Percentiles rank a stretch among this genome's conserved stretches.
Evolutionary conservation across 495 filamentous ascomycete species (phyloP).

Genomic region (Bathelium albidoporum): DNA sequence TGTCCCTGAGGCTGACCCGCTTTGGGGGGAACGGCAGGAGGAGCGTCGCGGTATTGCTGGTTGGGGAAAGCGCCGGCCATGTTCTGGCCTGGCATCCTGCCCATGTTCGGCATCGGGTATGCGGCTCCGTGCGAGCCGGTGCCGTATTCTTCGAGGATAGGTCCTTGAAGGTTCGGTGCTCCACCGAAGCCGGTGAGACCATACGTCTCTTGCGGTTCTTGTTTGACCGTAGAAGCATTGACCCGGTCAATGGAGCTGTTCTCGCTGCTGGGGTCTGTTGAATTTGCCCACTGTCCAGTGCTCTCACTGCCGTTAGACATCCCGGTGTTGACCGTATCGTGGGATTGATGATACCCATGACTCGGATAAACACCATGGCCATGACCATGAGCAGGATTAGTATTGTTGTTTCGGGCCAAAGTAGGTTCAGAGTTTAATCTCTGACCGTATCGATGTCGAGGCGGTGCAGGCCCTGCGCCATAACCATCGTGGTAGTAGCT

Average conservation of each 20-base stretch:
- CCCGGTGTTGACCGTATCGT: slow-evolving; percentile 70
- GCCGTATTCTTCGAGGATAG: slow-evolving; percentile 32
- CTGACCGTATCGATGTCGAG: slow-evolving; percentile 19
- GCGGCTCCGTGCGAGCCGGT: slow-evolving; percentile 20
- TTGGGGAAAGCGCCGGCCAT: background rate
- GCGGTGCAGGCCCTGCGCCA: slow-evolving; percentile 2
- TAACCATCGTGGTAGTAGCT: slow-evolving; percentile 1
- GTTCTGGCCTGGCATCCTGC: slow-evolving; percentile 1
- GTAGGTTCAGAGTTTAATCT: slow-evolving; percentile 33
- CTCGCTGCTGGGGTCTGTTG: slow-evolving; percentile 80
- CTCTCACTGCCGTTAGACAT: slow-evolving; percentile 59
- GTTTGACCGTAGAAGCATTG: slow-evolving; percentile 33
- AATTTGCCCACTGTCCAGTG: slow-evolving; percentile 63
- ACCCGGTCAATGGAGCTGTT: slow-evolving; percentile 80
- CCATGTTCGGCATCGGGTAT: slow-evolving; percentile 2
- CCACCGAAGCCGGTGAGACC: slow-evolving; percentile 44
- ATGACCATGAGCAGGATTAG: slow-evolving; percentile 5
- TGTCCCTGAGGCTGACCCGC: slow-evolving; percentile 14
- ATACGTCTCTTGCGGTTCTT: slow-evolving; percentile 36
- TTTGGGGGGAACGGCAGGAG: slow-evolving; percentile 11
- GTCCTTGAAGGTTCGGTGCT: slow-evolving; percentile 31
- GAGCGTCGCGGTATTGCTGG: background rate
- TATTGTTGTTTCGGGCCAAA: slow-evolving; percentile 30
- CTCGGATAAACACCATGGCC: slow-evolving; percentile 45
- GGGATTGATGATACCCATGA: slow-evolving; percentile 62